Percentiles rank a stretch among this genome's conserved stretches.
phyloP scores from a whole-genome alignment of 2,329 filamentous ascomycete genomes.

The Pseudogymnoascus sp. region DNA sequence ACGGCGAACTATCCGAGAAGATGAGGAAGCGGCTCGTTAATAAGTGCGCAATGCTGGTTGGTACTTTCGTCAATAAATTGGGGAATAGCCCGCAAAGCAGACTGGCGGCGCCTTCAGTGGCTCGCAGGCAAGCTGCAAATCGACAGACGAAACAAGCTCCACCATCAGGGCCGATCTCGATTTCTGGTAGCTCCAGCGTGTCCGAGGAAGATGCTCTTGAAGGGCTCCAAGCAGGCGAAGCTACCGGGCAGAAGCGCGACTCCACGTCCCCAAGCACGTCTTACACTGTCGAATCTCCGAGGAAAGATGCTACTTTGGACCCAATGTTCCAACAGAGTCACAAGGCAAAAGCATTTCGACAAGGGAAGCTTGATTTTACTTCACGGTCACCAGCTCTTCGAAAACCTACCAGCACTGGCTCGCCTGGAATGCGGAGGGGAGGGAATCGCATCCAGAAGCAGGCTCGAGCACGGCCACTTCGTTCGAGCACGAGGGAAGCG shows the following conservation, averaged over 20 bases:
- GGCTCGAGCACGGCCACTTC: not conserved
- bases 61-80: not conserved
- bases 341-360: not conserved
- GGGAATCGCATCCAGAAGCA: not conserved
- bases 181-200: not conserved
- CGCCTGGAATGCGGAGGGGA: not conserved
- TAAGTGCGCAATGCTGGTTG: not conserved
- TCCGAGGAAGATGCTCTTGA: not conserved
- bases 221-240: not conserved
- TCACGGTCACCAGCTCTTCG: not conserved
- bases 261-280: not conserved
- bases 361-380: not conserved
- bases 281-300: not conserved
- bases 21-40: not conserved
- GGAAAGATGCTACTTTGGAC: not conserved
- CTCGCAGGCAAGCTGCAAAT: not conserved
- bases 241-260: not conserved
- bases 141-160: not conserved
- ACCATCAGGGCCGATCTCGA: not conserved
- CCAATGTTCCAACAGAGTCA: not conserved
- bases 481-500: not conserved
- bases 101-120: not conserved
- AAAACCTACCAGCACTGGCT: not conserved
- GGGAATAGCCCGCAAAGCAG: not conserved
- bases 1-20: not conserved